Base-by-base conservation (phyloP, 345 rosid genomes). In the Noccaea caerulescens region DNA sequence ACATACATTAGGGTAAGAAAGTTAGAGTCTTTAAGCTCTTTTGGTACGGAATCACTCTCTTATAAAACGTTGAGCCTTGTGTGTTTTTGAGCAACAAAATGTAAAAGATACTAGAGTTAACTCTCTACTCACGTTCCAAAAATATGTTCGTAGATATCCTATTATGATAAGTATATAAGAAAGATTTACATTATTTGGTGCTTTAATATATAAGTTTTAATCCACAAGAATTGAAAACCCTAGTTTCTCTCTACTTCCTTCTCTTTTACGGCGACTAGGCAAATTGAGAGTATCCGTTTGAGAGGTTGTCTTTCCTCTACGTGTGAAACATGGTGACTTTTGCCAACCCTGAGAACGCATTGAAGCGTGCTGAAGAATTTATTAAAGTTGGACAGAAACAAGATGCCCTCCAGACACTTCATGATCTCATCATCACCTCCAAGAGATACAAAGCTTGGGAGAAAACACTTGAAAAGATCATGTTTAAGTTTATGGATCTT, bases 381-480 rank as follows among this genome's bases (percentile, higher is more conserved):
- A 92, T 95, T 66, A 92, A 90, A 76, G 98, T 95, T 54, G 98
- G 99, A 43, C 98, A 95, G 81, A 95, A 92, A 80, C 96, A 87
- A 79, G 99, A 89, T 77, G 99, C 99, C 0, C 71, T 95, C 52
- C 97, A 90, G 76, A 89, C 88, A 0, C 92, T 95, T 63, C 99
- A 95, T 57, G 93, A 88, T 65, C 71, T 92, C 36, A 92, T 87
- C 37, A 92, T 86, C 37, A 88, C 97, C 18, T 90, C 97, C 2
- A 95, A 90, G 82, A 88, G 96, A 68, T 85, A 88, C 74, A 72
- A 96, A 64, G 90, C 98, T 3, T 95, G 98, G 99, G 96, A 92
- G 72, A 95, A 95, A 77, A 77, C 95, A 0, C 88, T 82, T 6
- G 99, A 95, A 58, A 85, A 80, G 78, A 90, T 95, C 5, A 95